Base-by-base conservation (phyloP, 352 stramenopile genomes). In the Blastocystis hominis region DNA sequence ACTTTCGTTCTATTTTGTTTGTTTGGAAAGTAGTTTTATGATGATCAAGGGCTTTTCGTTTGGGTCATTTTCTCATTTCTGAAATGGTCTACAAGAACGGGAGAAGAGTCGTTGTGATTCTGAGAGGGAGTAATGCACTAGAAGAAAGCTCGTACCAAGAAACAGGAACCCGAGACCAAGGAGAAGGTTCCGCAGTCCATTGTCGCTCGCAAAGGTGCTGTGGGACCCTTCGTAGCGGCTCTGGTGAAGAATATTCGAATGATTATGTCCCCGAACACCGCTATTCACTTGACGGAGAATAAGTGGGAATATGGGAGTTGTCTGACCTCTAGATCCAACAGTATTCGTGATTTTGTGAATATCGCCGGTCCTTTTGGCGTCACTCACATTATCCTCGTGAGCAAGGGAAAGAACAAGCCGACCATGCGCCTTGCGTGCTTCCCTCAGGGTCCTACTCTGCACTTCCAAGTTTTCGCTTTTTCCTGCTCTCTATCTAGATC, bases 341-440 rank as follows among this genome's bases (percentile, higher is more conserved):
- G 59, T 20, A n/a, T 97, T 80, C 95, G 96, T 89, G 94, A 97
- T 88, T 97, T 95, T 91, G 91, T 95, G 55, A 91, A 93, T 44
- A 92, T 98, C 17, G 94, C 93, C 30, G 91, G 92, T 9, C 92
- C 94, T 7, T 90, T 98, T 64, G 95, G 95, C 24, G 92, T 98
- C 75, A 97, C 95, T n/a, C 96, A 98, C 91, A 96, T 98, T 56
- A 89, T 98, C 56, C 93, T 96, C 17, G 95, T 98, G 64, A 96
- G 92, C 10, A 93, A 96, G 91, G 98, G 95, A 59, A 92, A 96
- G 46, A 92, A 91, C 34, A 91, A 93, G 68, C 93, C 97, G 13
- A 97, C 95, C 89, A 91, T 98, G 61, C 94, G 96, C 89, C 93
- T 98, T 75, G 95, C 93, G 30, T 92, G 95, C 36, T 94, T 96